Evolutionary conservation across 768 basidiomycete species (phyloP).

Genomic region (Sarcodon aspratus): DNA sequence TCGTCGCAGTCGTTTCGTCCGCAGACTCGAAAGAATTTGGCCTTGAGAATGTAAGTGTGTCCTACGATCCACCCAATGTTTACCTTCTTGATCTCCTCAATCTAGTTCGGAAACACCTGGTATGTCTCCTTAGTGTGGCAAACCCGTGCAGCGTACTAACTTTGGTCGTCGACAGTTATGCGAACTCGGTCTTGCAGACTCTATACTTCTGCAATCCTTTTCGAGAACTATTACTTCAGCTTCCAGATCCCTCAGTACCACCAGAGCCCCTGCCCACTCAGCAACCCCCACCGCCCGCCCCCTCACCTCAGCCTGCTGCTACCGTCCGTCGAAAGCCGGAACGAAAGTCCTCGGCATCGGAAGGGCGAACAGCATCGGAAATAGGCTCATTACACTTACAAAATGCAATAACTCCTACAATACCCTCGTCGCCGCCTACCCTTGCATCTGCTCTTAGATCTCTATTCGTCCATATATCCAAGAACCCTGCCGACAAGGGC

Average conservation of each 20-base stretch:
- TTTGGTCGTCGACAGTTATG: conserved; percentile 51
- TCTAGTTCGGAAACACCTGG: conserved; percentile 95
- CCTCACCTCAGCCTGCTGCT: conserved; percentile 17
- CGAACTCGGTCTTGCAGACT: conserved; percentile 96
- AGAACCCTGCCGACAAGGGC: conserved; percentile 68
- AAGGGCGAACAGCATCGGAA: conserved; percentile 4
- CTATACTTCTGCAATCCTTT: conserved; percentile 95
- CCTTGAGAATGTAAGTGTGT: conserved; percentile 80
- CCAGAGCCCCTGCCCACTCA: conserved; percentile 21
- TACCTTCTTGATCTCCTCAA: not conserved
- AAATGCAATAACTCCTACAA: conserved; percentile 25
- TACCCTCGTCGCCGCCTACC: conserved; percentile 53
- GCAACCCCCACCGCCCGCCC: conserved; percentile 8
- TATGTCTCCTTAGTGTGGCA: conserved; percentile 19
- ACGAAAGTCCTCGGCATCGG: conserved; percentile 32
- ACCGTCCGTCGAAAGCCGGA: conserved; percentile 44
- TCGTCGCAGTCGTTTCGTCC: conserved; percentile 21
- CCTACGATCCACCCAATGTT: conserved; percentile 2
- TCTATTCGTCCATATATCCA: conserved; percentile 77
- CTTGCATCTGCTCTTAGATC: conserved; percentile 90
- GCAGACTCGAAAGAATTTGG: conserved; percentile 87
- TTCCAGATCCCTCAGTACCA: conserved; percentile 37
- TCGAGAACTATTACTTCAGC: conserved; percentile 77
- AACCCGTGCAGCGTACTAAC: not conserved
- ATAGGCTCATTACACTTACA: conserved; percentile 4